These are phyloP conservation scores for Colletotrichum magnum DNA, from an alignment of 2,329 filamentous ascomycete genomes.

Conservation along the genomic window DNA sequence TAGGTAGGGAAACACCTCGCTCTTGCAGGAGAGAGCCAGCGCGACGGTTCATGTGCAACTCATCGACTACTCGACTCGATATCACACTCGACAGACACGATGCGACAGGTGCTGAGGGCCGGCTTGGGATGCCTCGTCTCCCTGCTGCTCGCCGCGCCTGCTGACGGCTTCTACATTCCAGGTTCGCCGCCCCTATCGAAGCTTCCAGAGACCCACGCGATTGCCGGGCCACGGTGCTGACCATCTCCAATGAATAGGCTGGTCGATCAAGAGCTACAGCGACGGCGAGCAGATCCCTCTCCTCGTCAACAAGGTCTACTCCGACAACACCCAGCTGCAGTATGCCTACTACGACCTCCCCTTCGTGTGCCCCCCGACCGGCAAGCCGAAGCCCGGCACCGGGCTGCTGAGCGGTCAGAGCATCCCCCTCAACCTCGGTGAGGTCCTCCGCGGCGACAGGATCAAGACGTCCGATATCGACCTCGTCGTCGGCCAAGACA, in stretches of 20 bases:
- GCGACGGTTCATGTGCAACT: slow-evolving; percentile 5
- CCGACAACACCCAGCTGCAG: slow-evolving; percentile 89
- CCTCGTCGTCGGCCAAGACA: slow-evolving; percentile 81
- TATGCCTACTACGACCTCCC: slow-evolving; percentile 92
- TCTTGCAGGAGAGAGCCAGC: background rate
- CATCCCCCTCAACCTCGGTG: slow-evolving; percentile 86
- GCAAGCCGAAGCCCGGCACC: slow-evolving; percentile 74
- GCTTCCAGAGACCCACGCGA: slow-evolving; percentile 8
- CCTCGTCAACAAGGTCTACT: slow-evolving; percentile 94
- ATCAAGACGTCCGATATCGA: slow-evolving; percentile 90
- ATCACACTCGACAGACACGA: slow-evolving; percentile 32
- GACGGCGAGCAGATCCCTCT: slow-evolving; percentile 84
- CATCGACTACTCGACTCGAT: slow-evolving; percentile 12
- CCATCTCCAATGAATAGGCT: slow-evolving; percentile 64
- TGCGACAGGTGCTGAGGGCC: slow-evolving; percentile 52
- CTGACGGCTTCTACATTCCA: slow-evolving; percentile 86
- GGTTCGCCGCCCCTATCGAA: slow-evolving; percentile 66
- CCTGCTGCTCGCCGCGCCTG: slow-evolving; percentile 57
- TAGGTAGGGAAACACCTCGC: background rate
- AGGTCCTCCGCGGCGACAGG: slow-evolving; percentile 88
- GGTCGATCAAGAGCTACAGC: slow-evolving; percentile 85
- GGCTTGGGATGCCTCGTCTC: slow-evolving; percentile 57
- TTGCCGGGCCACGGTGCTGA: background rate
- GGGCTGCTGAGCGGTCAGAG: slow-evolving; percentile 82
- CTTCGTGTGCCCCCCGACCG: slow-evolving; percentile 86